Evolutionary conservation across 345 rosid genomes (phyloP).

Genomic region (Populus davidiana): DNA sequence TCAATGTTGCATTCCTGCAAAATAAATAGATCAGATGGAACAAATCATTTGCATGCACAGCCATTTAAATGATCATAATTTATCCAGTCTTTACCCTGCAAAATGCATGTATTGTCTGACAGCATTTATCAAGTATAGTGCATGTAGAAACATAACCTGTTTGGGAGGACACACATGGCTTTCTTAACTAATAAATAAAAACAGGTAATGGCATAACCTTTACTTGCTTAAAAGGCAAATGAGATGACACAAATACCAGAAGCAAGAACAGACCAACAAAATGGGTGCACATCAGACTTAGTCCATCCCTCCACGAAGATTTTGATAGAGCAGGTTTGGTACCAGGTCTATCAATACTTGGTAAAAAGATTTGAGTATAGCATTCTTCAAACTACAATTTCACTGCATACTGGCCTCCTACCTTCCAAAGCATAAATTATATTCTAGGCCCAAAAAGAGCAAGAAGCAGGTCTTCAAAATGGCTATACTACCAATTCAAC

Average conservation of each 20-base stretch:
- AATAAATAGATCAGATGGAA: slow-evolving; percentile 6
- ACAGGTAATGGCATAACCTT: background rate
- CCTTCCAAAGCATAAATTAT: background rate
- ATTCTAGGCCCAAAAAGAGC: background rate
- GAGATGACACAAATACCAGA: background rate
- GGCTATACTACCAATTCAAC: background rate
- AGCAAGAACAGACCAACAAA: background rate
- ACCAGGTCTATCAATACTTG: background rate
- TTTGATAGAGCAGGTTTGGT: background rate
- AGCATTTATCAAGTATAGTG: background rate
- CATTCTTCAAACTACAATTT: background rate
- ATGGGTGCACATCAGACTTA: background rate
- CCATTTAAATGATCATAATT: background rate
- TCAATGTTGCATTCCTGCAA: slow-evolving; percentile 85
- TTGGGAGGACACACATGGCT: background rate
- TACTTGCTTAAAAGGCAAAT: background rate
- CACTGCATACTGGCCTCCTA: background rate
- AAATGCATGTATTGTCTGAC: background rate
- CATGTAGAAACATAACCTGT: background rate
- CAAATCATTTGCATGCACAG: background rate
- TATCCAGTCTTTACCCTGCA: background rate
- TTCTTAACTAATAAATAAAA: no score
- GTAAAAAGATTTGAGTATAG: background rate
- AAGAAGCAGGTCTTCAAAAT: background rate
- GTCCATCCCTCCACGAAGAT: background rate